Percentiles rank a stretch among this genome's conserved stretches.
phyloP scores from a whole-genome alignment of 129 eudicot genomes.

The Calendula officinalis region DNA sequence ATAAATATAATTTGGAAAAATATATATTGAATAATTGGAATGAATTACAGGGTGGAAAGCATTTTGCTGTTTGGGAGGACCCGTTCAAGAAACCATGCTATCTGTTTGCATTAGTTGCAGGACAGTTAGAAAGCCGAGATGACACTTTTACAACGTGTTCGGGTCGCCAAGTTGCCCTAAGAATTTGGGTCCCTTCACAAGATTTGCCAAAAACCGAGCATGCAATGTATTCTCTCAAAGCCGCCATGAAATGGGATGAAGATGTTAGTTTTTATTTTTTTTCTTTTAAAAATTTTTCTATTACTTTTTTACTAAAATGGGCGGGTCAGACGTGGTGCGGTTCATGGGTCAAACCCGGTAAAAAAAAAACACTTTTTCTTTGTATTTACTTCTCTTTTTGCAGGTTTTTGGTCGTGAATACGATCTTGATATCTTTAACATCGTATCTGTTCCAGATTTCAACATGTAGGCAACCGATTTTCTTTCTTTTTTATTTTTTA shows the following conservation, averaged over 20 bases:
- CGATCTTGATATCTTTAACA: constrained; percentile 87
- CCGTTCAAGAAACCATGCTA: constrained; percentile 90
- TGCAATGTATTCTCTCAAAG: constrained; percentile 96
- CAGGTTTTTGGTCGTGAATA: constrained; percentile 88
- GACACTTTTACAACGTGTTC: constrained; percentile 81
- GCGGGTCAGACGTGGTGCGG: neutral
- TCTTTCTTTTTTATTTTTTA: neutral
- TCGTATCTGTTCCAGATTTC: constrained; percentile 93
- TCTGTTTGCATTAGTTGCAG: constrained; percentile 97
- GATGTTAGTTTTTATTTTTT: constrained; percentile 46
- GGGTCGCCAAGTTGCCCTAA: constrained; percentile 68
- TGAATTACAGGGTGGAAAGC: constrained; percentile 69
- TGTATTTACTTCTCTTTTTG: neutral
- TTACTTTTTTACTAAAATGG: neutral
- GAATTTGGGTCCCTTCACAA: constrained; percentile 84
- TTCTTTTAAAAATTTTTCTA: neutral
- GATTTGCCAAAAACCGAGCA: constrained; percentile 89
- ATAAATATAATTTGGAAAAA: neutral
- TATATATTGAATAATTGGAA: constrained; percentile 2
- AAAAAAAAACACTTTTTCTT: neutral
- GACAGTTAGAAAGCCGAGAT: constrained; percentile 82
- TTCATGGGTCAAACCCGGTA: neutral
- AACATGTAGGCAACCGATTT: constrained; percentile 42
- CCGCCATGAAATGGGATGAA: constrained; percentile 98
- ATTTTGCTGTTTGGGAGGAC: constrained; percentile 92